Percentiles rank a stretch among this genome's conserved stretches.
Evolutionary conservation across 2,329 filamentous ascomycete species (phyloP).

Genomic region (Ambrosiella beaveri): DNA sequence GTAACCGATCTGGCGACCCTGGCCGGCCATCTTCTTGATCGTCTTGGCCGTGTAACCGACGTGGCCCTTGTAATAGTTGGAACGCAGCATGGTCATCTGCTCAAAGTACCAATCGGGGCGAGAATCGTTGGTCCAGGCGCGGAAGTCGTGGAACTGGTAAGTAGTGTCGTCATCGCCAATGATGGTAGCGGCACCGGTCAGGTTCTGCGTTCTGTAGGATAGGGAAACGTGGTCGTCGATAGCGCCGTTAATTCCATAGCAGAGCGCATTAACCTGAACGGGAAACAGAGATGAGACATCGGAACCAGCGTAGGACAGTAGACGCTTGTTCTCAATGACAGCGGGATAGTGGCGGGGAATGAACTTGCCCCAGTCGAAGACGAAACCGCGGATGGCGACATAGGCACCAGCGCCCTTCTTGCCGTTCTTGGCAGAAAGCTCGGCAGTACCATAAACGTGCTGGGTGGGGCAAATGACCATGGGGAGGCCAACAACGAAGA

Average conservation of each 20-base stretch:
- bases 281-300: slow-evolving; percentile 87
- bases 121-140: slow-evolving; percentile 62
- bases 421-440: slow-evolving; percentile 59
- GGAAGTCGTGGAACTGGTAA: slow-evolving; percentile 79
- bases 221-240: slow-evolving; percentile 60
- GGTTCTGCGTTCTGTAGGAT: slow-evolving; percentile 65
- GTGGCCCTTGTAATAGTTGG: slow-evolving; percentile 69
- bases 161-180: slow-evolving; percentile 55
- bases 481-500: slow-evolving; percentile 84
- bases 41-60: slow-evolving; percentile 71
- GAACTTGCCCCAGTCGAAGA: slow-evolving; percentile 67
- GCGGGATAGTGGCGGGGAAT: slow-evolving; percentile 62
- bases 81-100: slow-evolving; percentile 61
- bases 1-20: slow-evolving; percentile 54
- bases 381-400: slow-evolving; percentile 70
- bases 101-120: slow-evolving; percentile 87
- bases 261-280: slow-evolving; percentile 82
- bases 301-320: slow-evolving; percentile 63
- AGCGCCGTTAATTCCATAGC: slow-evolving; percentile 52
- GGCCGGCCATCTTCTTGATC: slow-evolving; percentile 48
- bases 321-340: slow-evolving; percentile 36
- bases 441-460: slow-evolving; percentile 63
- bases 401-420: slow-evolving; percentile 48
- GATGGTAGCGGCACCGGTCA: slow-evolving; percentile 46
- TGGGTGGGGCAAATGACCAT: slow-evolving; percentile 79